Percentiles rank a stretch among this genome's conserved stretches.
phyloP scores from a whole-genome alignment of 2,329 filamentous ascomycete species.

The Colletotrichum orchidophilum region DNA sequence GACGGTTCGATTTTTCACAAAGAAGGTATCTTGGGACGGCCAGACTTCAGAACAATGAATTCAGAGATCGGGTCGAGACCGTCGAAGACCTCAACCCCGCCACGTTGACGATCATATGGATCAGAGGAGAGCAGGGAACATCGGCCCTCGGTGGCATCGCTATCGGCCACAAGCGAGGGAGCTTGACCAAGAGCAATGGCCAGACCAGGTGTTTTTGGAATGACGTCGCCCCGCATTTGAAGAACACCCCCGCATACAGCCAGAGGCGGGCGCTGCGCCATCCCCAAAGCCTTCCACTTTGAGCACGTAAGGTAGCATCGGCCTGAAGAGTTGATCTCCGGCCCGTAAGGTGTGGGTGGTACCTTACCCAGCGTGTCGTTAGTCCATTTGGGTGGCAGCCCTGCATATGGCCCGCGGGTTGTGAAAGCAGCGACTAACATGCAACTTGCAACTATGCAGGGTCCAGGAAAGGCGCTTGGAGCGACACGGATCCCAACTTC shows the following conservation, averaged over 20 bases:
- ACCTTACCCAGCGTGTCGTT: neutral
- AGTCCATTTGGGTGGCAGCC: neutral
- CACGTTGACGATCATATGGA: slow-evolving; percentile 20
- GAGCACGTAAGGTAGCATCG: slow-evolving; percentile 1
- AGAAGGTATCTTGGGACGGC: slow-evolving; percentile 16
- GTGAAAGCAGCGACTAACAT: slow-evolving; percentile 3
- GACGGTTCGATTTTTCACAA: neutral
- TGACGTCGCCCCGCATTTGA: slow-evolving; percentile 23
- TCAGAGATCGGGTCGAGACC: slow-evolving; percentile 11
- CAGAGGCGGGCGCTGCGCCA: slow-evolving; percentile 2
- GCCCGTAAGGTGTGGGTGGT: neutral
- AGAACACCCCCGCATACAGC: neutral
- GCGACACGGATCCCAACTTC: slow-evolving; percentile 16
- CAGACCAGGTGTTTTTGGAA: slow-evolving; percentile 9
- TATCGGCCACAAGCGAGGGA: slow-evolving; percentile 1
- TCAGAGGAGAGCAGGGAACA: slow-evolving; percentile 7
- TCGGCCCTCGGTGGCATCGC: neutral
- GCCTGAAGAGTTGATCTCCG: neutral
- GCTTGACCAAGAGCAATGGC: neutral
- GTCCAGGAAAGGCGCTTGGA: slow-evolving; percentile 7
- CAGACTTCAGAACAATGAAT: slow-evolving; percentile 25
- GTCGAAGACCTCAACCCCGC: slow-evolving; percentile 12
- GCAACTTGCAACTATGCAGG: slow-evolving; percentile 2
- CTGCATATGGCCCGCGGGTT: neutral
- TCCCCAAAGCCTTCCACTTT: neutral